A percentile compares a stretch with the other conserved stretches of the same genome.
Conservation (phyloP, 169 alveolate genomes). For the Plasmodium vivax region DNA sequence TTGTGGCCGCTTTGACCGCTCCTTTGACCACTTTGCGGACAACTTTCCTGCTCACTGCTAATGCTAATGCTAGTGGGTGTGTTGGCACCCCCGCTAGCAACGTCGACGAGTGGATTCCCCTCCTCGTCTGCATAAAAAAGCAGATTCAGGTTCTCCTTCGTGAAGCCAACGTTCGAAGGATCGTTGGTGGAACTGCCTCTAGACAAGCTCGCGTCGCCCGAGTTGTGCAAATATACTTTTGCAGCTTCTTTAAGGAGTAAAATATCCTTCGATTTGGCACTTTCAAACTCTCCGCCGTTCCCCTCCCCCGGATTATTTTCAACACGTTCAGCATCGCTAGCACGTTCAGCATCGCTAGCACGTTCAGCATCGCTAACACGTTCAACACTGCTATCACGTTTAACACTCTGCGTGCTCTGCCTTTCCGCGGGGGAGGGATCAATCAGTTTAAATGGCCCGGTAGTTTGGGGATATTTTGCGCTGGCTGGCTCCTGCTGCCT, state of each 20-base stretch:
- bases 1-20: neutral
- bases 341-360: neutral
- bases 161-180: neutral
- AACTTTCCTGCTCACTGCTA: neutral
- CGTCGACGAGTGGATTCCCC: neutral
- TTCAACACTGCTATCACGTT: neutral
- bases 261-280: neutral
- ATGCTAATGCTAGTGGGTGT: neutral
- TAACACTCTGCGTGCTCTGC: neutral
- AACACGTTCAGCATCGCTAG: neutral
- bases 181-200: neutral
- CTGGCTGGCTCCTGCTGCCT: neutral
- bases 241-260: neutral
- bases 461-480: neutral
- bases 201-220: neutral
- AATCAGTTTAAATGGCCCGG: conserved; percentile 51
- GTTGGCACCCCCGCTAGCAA: neutral
- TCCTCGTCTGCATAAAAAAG: neutral
- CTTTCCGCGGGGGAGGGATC: conserved; percentile 56
- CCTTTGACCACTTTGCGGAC: neutral
- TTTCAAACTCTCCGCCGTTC: neutral
- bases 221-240: neutral
- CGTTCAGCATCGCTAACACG: neutral
- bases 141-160: conserved; percentile 2
- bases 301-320: conserved; percentile 56